Evolutionary conservation across 2,329 filamentous ascomycete species (phyloP), one percentile per base, ranked within the genome.

Genomic region (Aspergillus clavatus): DNA sequence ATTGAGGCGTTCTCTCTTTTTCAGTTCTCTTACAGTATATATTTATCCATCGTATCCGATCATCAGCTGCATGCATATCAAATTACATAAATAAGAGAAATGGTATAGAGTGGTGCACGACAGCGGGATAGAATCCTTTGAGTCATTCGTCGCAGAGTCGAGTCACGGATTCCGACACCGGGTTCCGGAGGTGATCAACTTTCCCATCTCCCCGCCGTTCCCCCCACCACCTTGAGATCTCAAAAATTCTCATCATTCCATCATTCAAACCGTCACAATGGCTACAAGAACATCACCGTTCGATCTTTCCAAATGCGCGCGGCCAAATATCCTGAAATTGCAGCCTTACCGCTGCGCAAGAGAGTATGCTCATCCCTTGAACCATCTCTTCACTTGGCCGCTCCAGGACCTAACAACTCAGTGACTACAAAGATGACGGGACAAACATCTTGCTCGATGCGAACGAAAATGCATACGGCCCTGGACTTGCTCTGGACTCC

Each of bases 351-450:
- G 87, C 46, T 91, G 87, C 65, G 87, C 87, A 22, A 73, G 87
- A 78, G 87, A 91, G 86, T 89, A 73, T 70, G 83, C 40, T 46
- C 8, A 8, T 24, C 40, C 44, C 48, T 41, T 38, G 42, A 46
- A 33, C 40, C 37, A 21, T 40, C 11, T 43, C 45, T 35, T 21
- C 28, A 41, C 45, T 27, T 37, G 14, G 16, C n/a, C 38, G 16
- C 41, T 51, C 43, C 38, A 33, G 45, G 42, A 44, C 52, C 56
- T 61, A 54, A 66, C 52, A 52, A 58, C 40, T 61, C 63, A 94
- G 89, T 73, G 93, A 98, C 79, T 97, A 98, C 80, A 96, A 98
- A 74, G 91, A 98, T 67, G 87, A 98, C 65, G 93, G 93, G 56
- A 91, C 83, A 47, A 97, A 97, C 63, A 83, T 97, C 60, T 84